phyloP scores from a whole-genome alignment of 768 basidiomycete genomes.

The Mycena vitilis region DNA sequence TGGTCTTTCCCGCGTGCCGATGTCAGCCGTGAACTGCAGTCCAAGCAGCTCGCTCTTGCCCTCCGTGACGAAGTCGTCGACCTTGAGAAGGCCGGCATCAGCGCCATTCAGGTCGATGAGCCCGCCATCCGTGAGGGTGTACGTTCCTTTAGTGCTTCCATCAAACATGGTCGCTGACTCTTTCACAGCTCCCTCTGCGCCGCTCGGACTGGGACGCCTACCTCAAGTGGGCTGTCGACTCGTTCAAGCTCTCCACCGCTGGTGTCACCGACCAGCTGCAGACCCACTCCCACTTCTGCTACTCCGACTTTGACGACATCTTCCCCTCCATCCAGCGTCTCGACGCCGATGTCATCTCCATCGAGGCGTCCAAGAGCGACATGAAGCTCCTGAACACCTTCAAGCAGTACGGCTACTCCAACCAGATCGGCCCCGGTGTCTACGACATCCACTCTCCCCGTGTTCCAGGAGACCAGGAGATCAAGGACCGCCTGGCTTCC shows the following conservation, averaged over 20 bases:
- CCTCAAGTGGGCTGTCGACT: conserved; percentile 98
- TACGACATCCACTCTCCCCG: conserved; percentile 99
- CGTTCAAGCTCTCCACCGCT: conserved; percentile 97
- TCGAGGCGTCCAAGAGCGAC: conserved; percentile 98
- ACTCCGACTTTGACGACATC: conserved; percentile 98
- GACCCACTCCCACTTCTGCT: conserved; percentile 99
- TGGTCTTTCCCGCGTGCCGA: conserved; percentile 99
- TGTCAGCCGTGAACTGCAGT: conserved; percentile 94
- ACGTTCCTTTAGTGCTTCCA: conserved; percentile 45
- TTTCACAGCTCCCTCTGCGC: conserved; percentile 89
- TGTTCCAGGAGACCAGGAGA: conserved; percentile 93
- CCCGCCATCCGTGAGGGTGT: conserved; percentile 99
- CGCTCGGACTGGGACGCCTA: conserved; percentile 96
- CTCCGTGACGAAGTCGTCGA: conserved; percentile 98
- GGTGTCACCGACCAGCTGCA: conserved; percentile 95
- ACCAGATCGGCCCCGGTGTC: conserved; percentile 98
- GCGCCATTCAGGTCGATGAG: conserved; percentile 99
- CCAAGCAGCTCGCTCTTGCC: conserved; percentile 96
- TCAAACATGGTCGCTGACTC: conserved; percentile 25
- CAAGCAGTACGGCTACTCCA: conserved; percentile 94
- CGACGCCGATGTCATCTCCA: conserved; percentile 98
- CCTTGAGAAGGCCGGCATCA: conserved; percentile 96
- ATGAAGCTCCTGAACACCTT: conserved; percentile 97
- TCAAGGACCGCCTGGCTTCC: conserved; percentile 88
- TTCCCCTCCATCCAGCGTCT: conserved; percentile 97